Evolutionary conservation across 208 protist genomes (phyloP).

Genomic region (Trypanosoma scelopori): DNA sequence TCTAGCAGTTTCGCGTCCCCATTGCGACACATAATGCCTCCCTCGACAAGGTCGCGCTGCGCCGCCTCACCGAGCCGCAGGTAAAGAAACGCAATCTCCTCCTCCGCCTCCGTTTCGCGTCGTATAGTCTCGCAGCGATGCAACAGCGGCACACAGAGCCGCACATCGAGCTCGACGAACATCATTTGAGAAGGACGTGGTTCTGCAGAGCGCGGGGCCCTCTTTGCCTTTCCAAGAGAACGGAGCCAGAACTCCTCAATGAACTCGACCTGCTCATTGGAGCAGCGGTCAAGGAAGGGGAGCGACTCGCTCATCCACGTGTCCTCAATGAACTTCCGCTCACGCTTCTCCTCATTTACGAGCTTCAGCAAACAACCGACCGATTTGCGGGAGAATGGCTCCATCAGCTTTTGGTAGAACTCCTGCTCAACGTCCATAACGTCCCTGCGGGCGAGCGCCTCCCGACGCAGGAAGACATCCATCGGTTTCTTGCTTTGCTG

Average conservation of each 20-base stretch:
- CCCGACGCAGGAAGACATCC: conserved; percentile 30
- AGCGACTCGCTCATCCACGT: conserved; percentile 38
- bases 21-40: conserved; percentile 34
- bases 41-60: conserved; percentile 46
- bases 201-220: background rate
- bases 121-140: conserved; percentile 61
- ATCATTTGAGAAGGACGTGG: background rate
- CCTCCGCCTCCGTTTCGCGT: conserved; percentile 65
- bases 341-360: conserved; percentile 20
- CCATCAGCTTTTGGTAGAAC: conserved; percentile 9
- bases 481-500: conserved; percentile 13
- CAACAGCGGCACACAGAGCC: conserved; percentile 57
- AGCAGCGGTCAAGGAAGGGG: conserved; percentile 34
- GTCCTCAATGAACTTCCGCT: conserved; percentile 21
- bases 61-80: conserved; percentile 43
- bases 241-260: conserved; percentile 31
- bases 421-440: conserved; percentile 42
- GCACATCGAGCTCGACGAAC: conserved; percentile 26
- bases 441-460: conserved; percentile 39
- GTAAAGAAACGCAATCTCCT: conserved; percentile 56
- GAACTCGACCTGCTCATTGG: conserved; percentile 22
- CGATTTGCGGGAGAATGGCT: conserved; percentile 10
- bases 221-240: conserved; percentile 9
- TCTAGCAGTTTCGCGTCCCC: conserved; percentile 19
- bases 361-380: conserved; percentile 27